Percentiles rank a stretch among this genome's conserved stretches.
These are phyloP conservation scores for Candida saitoana DNA, from an alignment of 805 yeast species.

Conservation along the genomic window DNA sequence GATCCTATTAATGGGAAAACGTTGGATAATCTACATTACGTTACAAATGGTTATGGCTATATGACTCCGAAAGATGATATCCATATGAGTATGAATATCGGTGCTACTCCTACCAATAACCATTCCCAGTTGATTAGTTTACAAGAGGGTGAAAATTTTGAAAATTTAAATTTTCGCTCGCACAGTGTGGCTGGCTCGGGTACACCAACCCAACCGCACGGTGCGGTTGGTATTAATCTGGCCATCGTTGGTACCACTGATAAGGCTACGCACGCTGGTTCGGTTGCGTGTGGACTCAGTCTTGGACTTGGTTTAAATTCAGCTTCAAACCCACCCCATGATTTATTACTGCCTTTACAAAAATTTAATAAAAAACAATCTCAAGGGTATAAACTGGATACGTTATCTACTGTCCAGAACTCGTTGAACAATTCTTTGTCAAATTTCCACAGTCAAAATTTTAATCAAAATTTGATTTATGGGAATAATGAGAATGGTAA, in stretches of 20 bases:
- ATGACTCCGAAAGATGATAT: background rate
- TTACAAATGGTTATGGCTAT: conserved; percentile 7
- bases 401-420: background rate
- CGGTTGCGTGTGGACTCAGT: background rate
- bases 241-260: background rate
- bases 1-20: conserved; percentile 22
- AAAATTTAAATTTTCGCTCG: conserved; percentile 1
- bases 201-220: background rate
- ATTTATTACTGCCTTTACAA: background rate
- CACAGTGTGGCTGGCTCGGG: background rate
- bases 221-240: background rate
- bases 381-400: background rate
- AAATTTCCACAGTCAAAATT: background rate
- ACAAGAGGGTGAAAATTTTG: background rate
- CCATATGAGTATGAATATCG: background rate
- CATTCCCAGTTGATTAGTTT: background rate
- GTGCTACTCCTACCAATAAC: background rate
- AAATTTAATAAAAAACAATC: background rate
- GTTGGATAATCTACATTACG: conserved; percentile 30
- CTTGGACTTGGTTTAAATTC: background rate
- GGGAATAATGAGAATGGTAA: background rate
- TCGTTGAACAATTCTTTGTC: background rate
- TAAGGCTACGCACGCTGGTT: background rate
- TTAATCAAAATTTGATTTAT: background rate
- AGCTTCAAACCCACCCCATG: background rate